A percentile compares a stretch with the other conserved stretches of the same genome.
Evolutionary conservation across 2,329 filamentous ascomycete genomes (phyloP).

Genomic region (Colletotrichum euphorbiae): DNA sequence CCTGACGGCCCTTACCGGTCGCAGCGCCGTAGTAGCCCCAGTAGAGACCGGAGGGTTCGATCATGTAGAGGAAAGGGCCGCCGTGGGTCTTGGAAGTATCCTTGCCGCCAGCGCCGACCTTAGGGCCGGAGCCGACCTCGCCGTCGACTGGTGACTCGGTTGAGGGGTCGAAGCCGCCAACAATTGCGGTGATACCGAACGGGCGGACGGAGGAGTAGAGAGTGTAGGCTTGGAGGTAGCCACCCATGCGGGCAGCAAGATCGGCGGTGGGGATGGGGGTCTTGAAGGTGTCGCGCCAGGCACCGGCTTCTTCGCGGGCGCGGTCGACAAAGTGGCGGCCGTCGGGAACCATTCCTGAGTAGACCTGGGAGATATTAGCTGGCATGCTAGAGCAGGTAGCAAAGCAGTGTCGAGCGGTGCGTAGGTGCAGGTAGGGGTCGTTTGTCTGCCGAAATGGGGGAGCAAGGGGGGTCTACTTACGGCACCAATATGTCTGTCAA

Average conservation of each 20-base stretch:
- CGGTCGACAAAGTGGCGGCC: conserved; percentile 94
- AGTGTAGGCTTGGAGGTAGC: conserved; percentile 97
- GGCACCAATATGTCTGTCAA: conserved; percentile 93
- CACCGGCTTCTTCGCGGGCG: conserved; percentile 91
- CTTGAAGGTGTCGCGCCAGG: conserved; percentile 95
- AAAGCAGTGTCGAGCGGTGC: background rate
- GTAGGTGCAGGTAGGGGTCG: conserved; percentile 5
- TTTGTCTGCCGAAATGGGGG: background rate
- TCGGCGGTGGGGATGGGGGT: conserved; percentile 89
- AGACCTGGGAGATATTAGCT: conserved; percentile 71
- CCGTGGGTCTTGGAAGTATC: conserved; percentile 79
- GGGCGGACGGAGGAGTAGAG: conserved; percentile 97
- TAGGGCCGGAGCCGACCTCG: conserved; percentile 86
- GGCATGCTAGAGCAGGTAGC: background rate
- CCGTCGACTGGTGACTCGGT: conserved; percentile 87
- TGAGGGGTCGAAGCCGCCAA: conserved; percentile 94
- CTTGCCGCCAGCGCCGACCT: conserved; percentile 86
- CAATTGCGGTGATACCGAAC: conserved; percentile 94
- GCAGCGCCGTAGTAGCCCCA: conserved; percentile 99
- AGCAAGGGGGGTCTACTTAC: conserved; percentile 65
- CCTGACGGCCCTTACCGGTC: conserved; percentile 95
- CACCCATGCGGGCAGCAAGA: conserved; percentile 91
- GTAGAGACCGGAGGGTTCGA: conserved; percentile 95
- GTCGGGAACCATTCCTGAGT: conserved; percentile 93
- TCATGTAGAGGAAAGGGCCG: conserved; percentile 97